phyloP scores from a whole-genome alignment of 208 protist species.

The Acanthamoeba royreba region DNA sequence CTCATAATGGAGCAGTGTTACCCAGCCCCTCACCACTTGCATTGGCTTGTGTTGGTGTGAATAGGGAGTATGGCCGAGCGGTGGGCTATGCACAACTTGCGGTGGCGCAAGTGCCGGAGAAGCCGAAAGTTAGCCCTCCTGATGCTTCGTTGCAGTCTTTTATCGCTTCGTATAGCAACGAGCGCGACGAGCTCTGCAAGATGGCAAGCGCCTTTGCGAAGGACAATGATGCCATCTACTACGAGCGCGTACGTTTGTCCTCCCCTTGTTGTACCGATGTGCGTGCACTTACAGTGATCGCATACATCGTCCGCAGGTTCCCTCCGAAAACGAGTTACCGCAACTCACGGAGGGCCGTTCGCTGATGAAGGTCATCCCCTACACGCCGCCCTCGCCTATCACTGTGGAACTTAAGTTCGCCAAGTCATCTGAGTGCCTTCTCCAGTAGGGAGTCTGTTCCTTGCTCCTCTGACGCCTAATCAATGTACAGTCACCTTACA shows the following conservation, averaged over 20 bases:
- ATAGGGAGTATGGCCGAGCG: not conserved
- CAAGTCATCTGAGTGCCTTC: not conserved
- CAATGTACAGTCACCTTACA: too few species aligned
- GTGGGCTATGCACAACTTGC: not conserved
- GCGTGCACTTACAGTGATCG: too few species aligned
- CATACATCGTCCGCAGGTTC: too few species aligned
- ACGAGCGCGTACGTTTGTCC: not conserved
- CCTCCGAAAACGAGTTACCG: not conserved
- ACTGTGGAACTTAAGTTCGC: not conserved
- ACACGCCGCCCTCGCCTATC: not conserved
- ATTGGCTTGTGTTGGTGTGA: too few species aligned
- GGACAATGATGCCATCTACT: not conserved
- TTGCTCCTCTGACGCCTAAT: too few species aligned
- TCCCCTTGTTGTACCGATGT: too few species aligned
- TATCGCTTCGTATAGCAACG: not conserved
- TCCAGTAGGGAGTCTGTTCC: too few species aligned
- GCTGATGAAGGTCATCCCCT: not conserved
- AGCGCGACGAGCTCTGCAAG: not conserved
- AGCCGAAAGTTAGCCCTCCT: not conserved
- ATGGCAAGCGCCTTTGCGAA: not conserved
- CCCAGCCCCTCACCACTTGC: not conserved
- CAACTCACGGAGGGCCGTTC: not conserved
- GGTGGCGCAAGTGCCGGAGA: not conserved
- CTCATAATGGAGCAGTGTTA: not conserved
- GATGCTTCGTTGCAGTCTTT: not conserved